These are phyloP conservation scores for Heterobasidion irregulare DNA, from an alignment of 1,284 basidiomycete species.

Conservation along the genomic window DNA sequence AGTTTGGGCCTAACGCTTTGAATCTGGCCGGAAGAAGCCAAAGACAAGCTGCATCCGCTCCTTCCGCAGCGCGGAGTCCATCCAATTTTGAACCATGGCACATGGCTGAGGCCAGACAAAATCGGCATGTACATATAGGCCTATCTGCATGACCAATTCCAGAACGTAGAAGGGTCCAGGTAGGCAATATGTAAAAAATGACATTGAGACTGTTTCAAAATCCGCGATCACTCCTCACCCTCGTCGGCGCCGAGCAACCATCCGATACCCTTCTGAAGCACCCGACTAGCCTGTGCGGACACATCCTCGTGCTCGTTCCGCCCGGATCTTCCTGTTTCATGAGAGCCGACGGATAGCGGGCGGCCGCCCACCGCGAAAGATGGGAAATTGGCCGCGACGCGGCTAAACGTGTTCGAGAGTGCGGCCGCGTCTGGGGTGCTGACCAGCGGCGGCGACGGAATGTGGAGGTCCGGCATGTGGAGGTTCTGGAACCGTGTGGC, in stretches of 20 bases:
- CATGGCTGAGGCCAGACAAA: neutral
- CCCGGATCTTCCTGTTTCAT: constrained; percentile 16
- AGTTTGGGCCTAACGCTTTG: too few relatives aligned
- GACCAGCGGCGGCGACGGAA: constrained; percentile 55
- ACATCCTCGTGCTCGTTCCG: constrained; percentile 46
- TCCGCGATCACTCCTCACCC: neutral
- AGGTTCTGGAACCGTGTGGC: constrained; percentile 43
- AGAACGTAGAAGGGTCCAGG: too few relatives aligned
- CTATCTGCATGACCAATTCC: neutral
- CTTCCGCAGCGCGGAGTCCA: too few relatives aligned
- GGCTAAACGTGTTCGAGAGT: constrained; percentile 63
- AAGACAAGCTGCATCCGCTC: too few relatives aligned
- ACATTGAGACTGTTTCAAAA: neutral
- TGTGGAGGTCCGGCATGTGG: constrained; percentile 22
- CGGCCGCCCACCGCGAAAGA: constrained; percentile 43
- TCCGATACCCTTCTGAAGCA: constrained; percentile 74
- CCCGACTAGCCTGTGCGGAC: constrained; percentile 62
- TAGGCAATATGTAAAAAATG: too few relatives aligned
- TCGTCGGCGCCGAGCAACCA: constrained; percentile 83
- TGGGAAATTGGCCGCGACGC: constrained; percentile 72
- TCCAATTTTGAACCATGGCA: neutral
- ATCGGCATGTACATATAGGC: neutral
- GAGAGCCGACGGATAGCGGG: constrained; percentile 33
- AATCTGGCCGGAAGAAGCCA: too few relatives aligned
- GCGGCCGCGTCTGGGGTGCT: constrained; percentile 67